Conservation (phyloP, 805 yeast genomes). For the Naumovozyma castellii region DNA sequence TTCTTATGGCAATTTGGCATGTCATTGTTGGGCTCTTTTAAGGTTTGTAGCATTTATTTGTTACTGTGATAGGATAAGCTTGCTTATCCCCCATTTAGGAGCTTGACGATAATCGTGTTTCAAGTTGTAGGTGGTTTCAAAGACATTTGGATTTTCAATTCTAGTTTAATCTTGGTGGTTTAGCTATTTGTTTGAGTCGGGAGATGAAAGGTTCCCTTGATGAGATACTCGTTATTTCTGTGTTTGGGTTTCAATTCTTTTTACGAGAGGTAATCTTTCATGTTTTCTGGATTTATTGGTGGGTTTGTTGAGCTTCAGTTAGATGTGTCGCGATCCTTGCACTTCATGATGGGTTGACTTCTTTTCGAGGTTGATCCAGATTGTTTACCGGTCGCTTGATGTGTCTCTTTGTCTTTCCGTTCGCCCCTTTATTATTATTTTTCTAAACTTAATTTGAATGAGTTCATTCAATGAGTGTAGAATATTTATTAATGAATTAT, state of each 20-base stretch:
- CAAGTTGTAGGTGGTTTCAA: slow-evolving; percentile 1
- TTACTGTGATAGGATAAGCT: slow-evolving; percentile 27
- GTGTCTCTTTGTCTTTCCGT: slow-evolving; percentile 21
- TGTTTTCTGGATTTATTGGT: slow-evolving; percentile 5
- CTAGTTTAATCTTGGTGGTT: not conserved
- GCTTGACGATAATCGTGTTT: not conserved
- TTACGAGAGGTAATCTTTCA: slow-evolving; percentile 1
- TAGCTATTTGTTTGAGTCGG: not conserved
- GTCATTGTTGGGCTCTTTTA: too few species aligned
- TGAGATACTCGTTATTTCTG: slow-evolving; percentile 4
- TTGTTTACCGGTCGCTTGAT: slow-evolving; percentile 18
- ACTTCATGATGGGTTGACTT: slow-evolving; percentile 8
- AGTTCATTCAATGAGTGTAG: slow-evolving; percentile 20
- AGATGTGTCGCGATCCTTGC: slow-evolving; percentile 28
- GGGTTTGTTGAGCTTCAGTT: slow-evolving; percentile 8
- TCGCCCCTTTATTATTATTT: slow-evolving; percentile 13
- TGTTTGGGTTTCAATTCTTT: not conserved
- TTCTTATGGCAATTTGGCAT: too few species aligned
- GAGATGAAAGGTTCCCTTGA: slow-evolving; percentile 3
- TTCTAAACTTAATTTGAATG: slow-evolving; percentile 15
- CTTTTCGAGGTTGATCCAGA: not conserved
- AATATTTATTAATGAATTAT: too few species aligned
- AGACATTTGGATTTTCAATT: slow-evolving; percentile 1
- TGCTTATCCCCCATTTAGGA: slow-evolving; percentile 24
- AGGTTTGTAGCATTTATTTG: too few species aligned